A percentile compares a stretch with the other conserved stretches of the same genome.
These are phyloP conservation scores for Pholiota conissans DNA, from an alignment of 768 basidiomycete genomes.

Conservation along the genomic window DNA sequence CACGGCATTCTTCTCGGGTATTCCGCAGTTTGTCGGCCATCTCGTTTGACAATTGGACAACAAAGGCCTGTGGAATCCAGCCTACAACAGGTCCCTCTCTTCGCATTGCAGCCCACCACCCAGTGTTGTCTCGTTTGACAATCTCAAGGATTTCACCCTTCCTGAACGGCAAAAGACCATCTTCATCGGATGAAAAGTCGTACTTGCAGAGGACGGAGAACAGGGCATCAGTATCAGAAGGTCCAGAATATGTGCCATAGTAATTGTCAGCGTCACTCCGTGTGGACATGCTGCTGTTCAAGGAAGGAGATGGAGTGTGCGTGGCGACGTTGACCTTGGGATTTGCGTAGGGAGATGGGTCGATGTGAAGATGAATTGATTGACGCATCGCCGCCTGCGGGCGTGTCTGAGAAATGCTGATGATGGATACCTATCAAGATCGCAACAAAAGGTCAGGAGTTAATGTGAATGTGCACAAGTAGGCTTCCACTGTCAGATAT, in stretches of 20 bases:
- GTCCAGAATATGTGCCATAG: background rate
- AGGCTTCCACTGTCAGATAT: background rate
- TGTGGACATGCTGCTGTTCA: slow-evolving; percentile 5
- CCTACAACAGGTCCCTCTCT: slow-evolving; percentile 52
- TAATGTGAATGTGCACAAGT: background rate
- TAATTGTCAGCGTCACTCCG: background rate
- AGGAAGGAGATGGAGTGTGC: slow-evolving; percentile 30
- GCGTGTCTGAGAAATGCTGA: slow-evolving; percentile 24
- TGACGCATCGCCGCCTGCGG: slow-evolving; percentile 33
- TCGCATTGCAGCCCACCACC: slow-evolving; percentile 83
- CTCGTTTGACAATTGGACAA: slow-evolving; percentile 51
- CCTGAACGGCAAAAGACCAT: slow-evolving; percentile 59
- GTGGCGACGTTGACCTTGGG: slow-evolving; percentile 29
- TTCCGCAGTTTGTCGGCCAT: slow-evolving; percentile 48
- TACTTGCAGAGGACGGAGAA: slow-evolving; percentile 65
- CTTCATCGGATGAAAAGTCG: slow-evolving; percentile 66
- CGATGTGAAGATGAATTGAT: slow-evolving; percentile 39
- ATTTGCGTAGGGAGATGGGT: slow-evolving; percentile 30
- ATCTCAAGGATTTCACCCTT: slow-evolving; percentile 70
- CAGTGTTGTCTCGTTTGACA: slow-evolving; percentile 66
- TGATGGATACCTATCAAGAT: slow-evolving; percentile 15
- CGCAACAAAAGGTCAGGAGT: background rate
- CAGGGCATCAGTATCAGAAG: slow-evolving; percentile 26
- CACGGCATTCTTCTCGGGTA: slow-evolving; percentile 43
- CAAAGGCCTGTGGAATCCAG: slow-evolving; percentile 78